A percentile compares a stretch with the other conserved stretches of the same genome.
phyloP scores from a whole-genome alignment of 768 basidiomycete species.

The Lentinula edodes region DNA sequence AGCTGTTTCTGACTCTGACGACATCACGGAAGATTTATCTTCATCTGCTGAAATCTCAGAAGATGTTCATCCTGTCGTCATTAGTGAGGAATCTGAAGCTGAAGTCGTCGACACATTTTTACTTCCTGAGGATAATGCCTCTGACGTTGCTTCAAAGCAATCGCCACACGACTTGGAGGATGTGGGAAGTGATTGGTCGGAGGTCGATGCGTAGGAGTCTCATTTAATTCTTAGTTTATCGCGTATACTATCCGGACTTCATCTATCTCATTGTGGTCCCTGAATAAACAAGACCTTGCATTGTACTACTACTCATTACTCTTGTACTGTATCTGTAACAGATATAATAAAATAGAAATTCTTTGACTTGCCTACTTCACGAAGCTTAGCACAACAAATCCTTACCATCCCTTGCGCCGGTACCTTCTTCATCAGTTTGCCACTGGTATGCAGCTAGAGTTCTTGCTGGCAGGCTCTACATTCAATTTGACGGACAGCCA shows the following conservation, averaged over 20 bases:
- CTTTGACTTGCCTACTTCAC: too few species aligned
- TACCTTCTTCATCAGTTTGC: too few species aligned
- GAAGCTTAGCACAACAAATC: too few species aligned
- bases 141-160: conserved; percentile 1
- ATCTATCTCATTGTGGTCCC: too few species aligned
- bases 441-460: too few species aligned
- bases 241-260: too few species aligned
- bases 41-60: not conserved
- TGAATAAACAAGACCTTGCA: not conserved
- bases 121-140: not conserved
- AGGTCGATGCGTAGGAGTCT: conserved; percentile 28
- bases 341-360: not conserved
- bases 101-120: not conserved
- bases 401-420: too few species aligned
- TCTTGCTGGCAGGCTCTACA: too few species aligned
- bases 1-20: not conserved
- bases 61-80: not conserved
- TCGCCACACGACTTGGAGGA: conserved; percentile 17
- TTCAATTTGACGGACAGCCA: too few species aligned
- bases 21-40: not conserved
- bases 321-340: too few species aligned
- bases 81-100: not conserved
- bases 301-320: not conserved
- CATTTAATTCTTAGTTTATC: not conserved
- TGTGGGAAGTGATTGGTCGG: conserved; percentile 35